Evolutionary conservation across 2,329 filamentous ascomycete genomes (phyloP), one percentile per base, ranked within the genome.

Genomic region (Pseudogymnoascus sp.): DNA sequence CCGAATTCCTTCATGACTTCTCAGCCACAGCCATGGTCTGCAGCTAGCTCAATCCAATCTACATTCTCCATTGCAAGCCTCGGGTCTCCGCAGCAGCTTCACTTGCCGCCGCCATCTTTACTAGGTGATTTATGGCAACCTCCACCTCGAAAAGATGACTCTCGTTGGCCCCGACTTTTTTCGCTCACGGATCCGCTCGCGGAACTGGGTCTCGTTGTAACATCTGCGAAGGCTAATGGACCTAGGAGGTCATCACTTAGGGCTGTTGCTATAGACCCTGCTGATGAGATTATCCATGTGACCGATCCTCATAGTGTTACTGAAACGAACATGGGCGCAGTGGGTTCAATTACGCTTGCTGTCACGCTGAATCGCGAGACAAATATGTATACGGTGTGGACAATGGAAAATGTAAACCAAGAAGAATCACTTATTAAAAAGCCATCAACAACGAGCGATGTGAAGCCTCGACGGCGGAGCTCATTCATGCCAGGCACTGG

Each of bases 231-330:
- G 65, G 66, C 68, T 12, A 74, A 71, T 59, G 68, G 66, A 11
- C 69, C 83, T 65, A 76, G 72, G 39, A 72, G 69, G 9, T 70
- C 74, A 7, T 70, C 73, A 2, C 76, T 71, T n/a, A 78, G 77
- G 8, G 74, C 78, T 6, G 69, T 71, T 9, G 83, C 90, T 18
- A 80, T 97, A 36, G 86, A 92, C 67, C 81, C 86, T 12, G 82
- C 86, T 1, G 93, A 97, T 70, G 89, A 94, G 70, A 86, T 97
- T 58, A 74, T 97, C 1, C 93, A 96, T 70, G 81, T 96, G 20
- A 38, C 35, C 16, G 57, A 58, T 16, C 35, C 9, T 91, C 93
- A 66, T 76, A 86, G 16, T 77, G 28, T 54, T 35, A 54, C 47
- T 35, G 84, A 33, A 80, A 82, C 60, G 82, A 88, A 57, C 77